Evolutionary conservation across 140 eudicot genomes (phyloP).

Genomic region (Erigeron philadelphicus): DNA sequence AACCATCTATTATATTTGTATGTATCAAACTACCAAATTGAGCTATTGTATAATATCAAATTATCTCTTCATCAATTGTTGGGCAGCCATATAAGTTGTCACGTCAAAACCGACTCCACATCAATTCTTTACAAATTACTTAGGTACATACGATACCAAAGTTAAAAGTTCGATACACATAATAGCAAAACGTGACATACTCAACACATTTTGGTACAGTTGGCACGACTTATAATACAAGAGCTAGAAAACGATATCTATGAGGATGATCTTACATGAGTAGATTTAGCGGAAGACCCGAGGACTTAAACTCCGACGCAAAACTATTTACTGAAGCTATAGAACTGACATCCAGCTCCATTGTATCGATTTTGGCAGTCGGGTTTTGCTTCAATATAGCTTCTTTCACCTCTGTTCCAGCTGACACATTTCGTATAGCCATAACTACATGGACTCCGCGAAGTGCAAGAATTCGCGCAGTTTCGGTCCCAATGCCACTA

Average conservation of each 20-base stretch:
- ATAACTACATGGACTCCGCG: constrained; percentile 82
- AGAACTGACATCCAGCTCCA: constrained; percentile 79
- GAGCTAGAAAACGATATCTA: not conserved
- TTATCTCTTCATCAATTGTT: too few species aligned
- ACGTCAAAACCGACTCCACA: too few species aligned
- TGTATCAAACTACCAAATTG: too few species aligned
- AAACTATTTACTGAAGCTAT: constrained; percentile 55
- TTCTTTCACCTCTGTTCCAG: constrained; percentile 52
- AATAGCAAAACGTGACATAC: too few species aligned
- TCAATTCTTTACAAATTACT: too few species aligned
- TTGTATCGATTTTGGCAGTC: constrained; percentile 63
- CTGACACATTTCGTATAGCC: constrained; percentile 63
- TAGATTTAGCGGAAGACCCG: constrained; percentile 48
- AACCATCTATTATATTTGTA: too few species aligned
- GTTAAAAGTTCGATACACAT: too few species aligned
- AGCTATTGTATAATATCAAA: too few species aligned
- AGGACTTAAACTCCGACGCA: constrained; percentile 47
- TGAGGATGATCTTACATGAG: constrained; percentile 47
- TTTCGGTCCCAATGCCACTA: constrained; percentile 82
- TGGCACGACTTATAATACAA: not conserved
- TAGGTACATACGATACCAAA: too few species aligned
- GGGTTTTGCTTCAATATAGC: constrained; percentile 55
- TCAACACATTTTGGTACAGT: too few species aligned
- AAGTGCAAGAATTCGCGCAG: constrained; percentile 77
- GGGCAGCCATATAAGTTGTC: too few species aligned